These are phyloP conservation scores for Cryphonectria naterciae DNA, from an alignment of 2,329 filamentous ascomycete species.

Conservation along the genomic window DNA sequence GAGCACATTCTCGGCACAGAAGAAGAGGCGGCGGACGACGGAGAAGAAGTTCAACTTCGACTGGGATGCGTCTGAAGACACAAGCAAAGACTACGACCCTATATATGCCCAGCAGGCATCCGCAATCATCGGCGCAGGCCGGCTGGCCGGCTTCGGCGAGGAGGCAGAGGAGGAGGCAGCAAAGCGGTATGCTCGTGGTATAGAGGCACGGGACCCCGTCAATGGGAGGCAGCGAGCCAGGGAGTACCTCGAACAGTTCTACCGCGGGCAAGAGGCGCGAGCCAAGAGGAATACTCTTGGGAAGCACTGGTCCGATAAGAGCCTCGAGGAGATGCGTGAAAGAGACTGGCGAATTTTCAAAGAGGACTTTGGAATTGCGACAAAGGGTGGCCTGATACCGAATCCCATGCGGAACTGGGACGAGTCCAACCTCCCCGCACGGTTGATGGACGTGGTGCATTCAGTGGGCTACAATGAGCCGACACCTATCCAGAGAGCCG, in stretches of 20 bases:
- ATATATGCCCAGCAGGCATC: constrained; percentile 73
- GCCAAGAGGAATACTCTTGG: constrained; percentile 76
- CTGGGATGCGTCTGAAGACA: constrained; percentile 95
- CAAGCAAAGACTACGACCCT: constrained; percentile 79
- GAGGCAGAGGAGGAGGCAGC: constrained; percentile 59
- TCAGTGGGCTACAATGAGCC: constrained; percentile 90
- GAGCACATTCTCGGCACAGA: constrained; percentile 87
- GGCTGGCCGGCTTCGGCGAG: constrained; percentile 56
- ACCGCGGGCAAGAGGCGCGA: constrained; percentile 70
- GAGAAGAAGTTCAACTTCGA: constrained; percentile 99
- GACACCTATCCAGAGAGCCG: constrained; percentile 87
- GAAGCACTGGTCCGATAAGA: constrained; percentile 96
- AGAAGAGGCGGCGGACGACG: constrained; percentile 89
- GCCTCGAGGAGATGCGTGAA: constrained; percentile 90
- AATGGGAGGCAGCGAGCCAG: constrained; percentile 76
- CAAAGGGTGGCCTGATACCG: constrained; percentile 88
- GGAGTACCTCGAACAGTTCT: constrained; percentile 84
- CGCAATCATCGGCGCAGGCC: constrained; percentile 57
- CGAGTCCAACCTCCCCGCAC: constrained; percentile 79
- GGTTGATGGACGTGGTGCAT: constrained; percentile 79
- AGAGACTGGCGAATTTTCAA: constrained; percentile 99
- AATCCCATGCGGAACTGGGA: constrained; percentile 96
- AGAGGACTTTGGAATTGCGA: constrained; percentile 96
- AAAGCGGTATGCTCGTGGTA: constrained; percentile 65
- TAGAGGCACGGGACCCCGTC: constrained; percentile 76